These are phyloP conservation scores for Pistacia integerrima DNA, from an alignment of 345 rosid genomes.

Conservation along the genomic window DNA sequence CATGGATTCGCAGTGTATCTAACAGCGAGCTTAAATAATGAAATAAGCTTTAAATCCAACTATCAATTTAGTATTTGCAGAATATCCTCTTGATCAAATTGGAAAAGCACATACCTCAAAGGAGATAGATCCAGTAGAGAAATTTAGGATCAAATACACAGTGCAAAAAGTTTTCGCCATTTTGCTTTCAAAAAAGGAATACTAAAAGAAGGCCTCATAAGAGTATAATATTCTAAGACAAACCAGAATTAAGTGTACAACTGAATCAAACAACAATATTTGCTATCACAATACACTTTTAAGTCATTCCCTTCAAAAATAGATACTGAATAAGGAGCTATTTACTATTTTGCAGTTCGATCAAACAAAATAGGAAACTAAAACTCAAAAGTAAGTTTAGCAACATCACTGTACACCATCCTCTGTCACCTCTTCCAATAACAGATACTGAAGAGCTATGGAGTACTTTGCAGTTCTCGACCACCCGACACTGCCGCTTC, in stretches of 20 bases:
- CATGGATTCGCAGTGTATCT: background rate
- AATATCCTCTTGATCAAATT: background rate
- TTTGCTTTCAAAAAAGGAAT: background rate
- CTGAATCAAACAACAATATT: background rate
- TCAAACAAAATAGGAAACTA: background rate
- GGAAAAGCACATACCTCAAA: background rate
- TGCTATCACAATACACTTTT: background rate
- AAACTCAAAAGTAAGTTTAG: background rate
- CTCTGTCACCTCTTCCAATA: constrained; percentile 46
- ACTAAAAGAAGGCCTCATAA: background rate
- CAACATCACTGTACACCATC: constrained; percentile 31
- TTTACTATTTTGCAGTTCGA: background rate
- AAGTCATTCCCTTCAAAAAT: background rate
- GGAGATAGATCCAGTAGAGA: background rate
- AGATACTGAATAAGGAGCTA: background rate
- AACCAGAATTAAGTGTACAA: background rate
- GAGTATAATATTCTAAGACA: background rate
- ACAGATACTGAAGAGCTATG: constrained; percentile 44
- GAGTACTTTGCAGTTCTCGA: constrained; percentile 56
- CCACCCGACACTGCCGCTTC: constrained; percentile 19
- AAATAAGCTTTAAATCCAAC: background rate
- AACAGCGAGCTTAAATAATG: background rate
- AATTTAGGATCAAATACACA: background rate
- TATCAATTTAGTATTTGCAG: background rate
- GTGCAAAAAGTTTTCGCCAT: background rate